Evolutionary conservation across 371 early-diverging fungal species (phyloP).

Genomic region (Chytridium lagenaria): DNA sequence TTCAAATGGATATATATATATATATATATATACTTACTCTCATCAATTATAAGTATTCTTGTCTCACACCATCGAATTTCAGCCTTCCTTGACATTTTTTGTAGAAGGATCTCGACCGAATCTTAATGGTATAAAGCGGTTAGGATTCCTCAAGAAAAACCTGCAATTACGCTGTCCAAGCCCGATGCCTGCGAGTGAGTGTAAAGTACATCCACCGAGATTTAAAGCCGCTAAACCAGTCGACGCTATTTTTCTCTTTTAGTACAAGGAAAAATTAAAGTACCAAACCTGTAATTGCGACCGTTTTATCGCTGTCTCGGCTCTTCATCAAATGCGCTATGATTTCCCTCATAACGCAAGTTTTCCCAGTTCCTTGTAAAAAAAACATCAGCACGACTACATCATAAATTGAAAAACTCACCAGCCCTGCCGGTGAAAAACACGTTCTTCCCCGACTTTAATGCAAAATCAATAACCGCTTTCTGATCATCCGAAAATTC

Average conservation of each 20-base stretch:
- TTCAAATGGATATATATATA: constrained; percentile 12
- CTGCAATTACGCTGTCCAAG: constrained; percentile 63
- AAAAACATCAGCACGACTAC: too few species aligned
- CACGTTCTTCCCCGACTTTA: constrained; percentile 60
- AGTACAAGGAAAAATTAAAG: not conserved
- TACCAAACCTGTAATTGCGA: constrained; percentile 67
- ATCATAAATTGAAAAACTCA: too few species aligned
- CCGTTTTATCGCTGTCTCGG: constrained; percentile 41
- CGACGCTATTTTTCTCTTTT: constrained; percentile 58
- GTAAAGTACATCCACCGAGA: constrained; percentile 81
- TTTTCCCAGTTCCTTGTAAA: constrained; percentile 81
- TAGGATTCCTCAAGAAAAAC: not conserved
- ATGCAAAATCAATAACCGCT: constrained; percentile 41
- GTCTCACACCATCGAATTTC: constrained; percentile 65
- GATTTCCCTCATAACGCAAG: constrained; percentile 70
- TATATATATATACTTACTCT: constrained; percentile 62
- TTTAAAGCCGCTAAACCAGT: constrained; percentile 89
- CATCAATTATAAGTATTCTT: constrained; percentile 85
- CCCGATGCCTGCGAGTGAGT: constrained; percentile 82
- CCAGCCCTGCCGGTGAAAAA: constrained; percentile 87
- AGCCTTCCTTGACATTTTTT: constrained; percentile 53
- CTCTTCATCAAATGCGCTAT: constrained; percentile 60
- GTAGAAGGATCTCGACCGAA: constrained; percentile 48
- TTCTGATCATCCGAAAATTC: not conserved
- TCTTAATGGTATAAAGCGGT: constrained; percentile 6